Evolutionary conservation across 176 grass and related monocot species (phyloP).

Genomic region (Carex myosuroides): DNA sequence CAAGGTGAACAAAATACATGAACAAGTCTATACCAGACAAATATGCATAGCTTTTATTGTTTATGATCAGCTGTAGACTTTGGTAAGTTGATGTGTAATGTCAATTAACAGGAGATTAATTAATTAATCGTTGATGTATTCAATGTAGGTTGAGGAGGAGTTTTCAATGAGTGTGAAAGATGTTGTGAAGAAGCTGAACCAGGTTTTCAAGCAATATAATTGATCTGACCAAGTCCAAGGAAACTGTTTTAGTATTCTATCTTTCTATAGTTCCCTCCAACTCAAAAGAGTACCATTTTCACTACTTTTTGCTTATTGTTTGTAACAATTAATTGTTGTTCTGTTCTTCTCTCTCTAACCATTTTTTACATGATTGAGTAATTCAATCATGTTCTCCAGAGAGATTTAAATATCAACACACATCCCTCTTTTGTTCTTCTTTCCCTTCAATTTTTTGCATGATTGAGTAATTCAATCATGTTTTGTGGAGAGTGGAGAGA

Average conservation of each 20-base stretch:
- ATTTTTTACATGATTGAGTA: slow-evolving; percentile 34
- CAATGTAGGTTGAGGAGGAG: slow-evolving; percentile 56
- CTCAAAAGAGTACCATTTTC: slow-evolving; percentile 49
- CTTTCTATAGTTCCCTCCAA: slow-evolving; percentile 19
- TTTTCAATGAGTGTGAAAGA: slow-evolving; percentile 77
- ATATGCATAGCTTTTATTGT: background rate
- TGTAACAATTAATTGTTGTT: background rate
- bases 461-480: slow-evolving; percentile 20
- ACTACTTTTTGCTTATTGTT: slow-evolving; percentile 49
- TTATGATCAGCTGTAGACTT: background rate
- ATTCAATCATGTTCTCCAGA: slow-evolving; percentile 18
- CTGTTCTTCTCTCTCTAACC: slow-evolving; percentile 9
- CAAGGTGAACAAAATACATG: background rate
- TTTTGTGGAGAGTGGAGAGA: slow-evolving; percentile 5
- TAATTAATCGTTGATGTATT: background rate
- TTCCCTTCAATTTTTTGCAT: slow-evolving; percentile 29
- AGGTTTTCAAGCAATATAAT: slow-evolving; percentile 45
- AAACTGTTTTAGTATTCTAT: no score
- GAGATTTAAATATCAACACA: background rate
- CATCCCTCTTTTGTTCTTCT: background rate
- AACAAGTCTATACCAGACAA: background rate
- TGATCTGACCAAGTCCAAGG: slow-evolving; percentile 31
- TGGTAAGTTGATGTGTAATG: background rate
- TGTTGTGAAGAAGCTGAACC: slow-evolving; percentile 78
- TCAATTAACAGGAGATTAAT: background rate